These are phyloP conservation scores for Colletotrichum sp. DNA, from an alignment of 2,329 filamentous ascomycete species.

Conservation along the genomic window DNA sequence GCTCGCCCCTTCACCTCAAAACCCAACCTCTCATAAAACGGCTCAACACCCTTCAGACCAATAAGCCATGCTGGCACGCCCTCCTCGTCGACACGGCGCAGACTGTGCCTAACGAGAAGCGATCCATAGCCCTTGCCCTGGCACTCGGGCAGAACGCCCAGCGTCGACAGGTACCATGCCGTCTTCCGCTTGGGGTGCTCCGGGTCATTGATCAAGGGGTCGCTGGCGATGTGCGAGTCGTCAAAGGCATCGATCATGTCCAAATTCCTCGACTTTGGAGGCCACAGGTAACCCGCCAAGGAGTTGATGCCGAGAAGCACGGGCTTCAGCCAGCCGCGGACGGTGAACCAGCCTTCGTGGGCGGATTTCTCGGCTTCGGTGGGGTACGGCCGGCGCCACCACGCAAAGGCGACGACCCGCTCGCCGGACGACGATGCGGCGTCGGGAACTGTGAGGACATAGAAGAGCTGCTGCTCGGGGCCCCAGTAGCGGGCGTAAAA, in stretches of 20 bases:
- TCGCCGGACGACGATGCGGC: constrained; percentile 16
- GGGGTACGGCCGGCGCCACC: constrained; percentile 34
- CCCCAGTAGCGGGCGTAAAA: constrained; percentile 38
- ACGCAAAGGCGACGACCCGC: constrained; percentile 34
- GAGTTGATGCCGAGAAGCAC: constrained; percentile 28
- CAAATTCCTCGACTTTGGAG: constrained; percentile 25
- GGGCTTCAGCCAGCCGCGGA: constrained; percentile 32
- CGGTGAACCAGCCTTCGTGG: constrained; percentile 12
- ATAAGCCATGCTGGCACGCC: constrained; percentile 37
- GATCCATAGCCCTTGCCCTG: constrained; percentile 37
- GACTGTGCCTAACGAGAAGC: constrained; percentile 33
- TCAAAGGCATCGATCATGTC: constrained; percentile 26
- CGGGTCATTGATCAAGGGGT: constrained; percentile 27
- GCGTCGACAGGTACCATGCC: constrained; percentile 40
- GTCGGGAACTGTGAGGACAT: constrained; percentile 30
- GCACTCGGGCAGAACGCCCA: constrained; percentile 33
- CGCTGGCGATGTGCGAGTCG: constrained; percentile 28
- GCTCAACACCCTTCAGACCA: constrained; percentile 34
- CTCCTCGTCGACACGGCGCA: constrained; percentile 31
- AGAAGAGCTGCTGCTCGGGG: constrained; percentile 28
- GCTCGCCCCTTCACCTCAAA: constrained; percentile 38
- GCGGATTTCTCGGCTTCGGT: constrained; percentile 5
- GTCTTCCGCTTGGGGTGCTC: constrained; percentile 30
- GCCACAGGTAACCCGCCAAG: constrained; percentile 29
- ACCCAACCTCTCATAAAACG: constrained; percentile 36